phyloP scores from a whole-genome alignment of 2,329 filamentous ascomycete species.

The Diaporthe capsici region DNA sequence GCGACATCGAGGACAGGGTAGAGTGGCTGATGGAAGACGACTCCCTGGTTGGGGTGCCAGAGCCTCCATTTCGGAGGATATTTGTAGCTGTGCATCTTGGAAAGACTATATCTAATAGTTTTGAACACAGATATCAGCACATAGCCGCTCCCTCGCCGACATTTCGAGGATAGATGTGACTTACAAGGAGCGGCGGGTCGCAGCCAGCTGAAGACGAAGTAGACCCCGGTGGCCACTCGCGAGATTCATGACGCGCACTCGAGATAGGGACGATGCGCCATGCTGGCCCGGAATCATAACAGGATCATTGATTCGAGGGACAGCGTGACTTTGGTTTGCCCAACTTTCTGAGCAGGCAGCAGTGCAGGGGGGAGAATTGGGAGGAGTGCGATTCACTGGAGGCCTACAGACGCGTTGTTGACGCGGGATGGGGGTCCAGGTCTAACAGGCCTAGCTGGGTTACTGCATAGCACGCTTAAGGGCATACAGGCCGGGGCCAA shows the following conservation, averaged over 20 bases:
- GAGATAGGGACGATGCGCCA: conserved; percentile 37
- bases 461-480: conserved; percentile 34
- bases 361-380: conserved; percentile 36
- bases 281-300: conserved; percentile 39
- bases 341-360: conserved; percentile 33
- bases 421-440: conserved; percentile 11
- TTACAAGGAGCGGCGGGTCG: conserved; percentile 37
- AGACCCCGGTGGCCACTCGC: conserved; percentile 34
- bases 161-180: conserved; percentile 18
- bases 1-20: conserved; percentile 45
- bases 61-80: conserved; percentile 45
- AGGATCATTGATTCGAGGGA: conserved; percentile 32
- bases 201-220: conserved; percentile 28
- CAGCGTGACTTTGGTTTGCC: conserved; percentile 17
- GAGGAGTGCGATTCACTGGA: background rate
- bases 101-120: conserved; percentile 6
- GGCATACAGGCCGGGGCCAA: conserved; percentile 17
- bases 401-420: conserved; percentile 34
- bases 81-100: conserved; percentile 41
- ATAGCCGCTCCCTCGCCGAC: no score
- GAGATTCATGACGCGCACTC: conserved; percentile 37
- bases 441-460: background rate
- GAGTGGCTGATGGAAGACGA: conserved; percentile 52
- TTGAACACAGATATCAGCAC: background rate
- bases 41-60: conserved; percentile 56